Evolutionary conservation across 2,329 filamentous ascomycete species (phyloP).

Genomic region (Aureobasidium namibiae): DNA sequence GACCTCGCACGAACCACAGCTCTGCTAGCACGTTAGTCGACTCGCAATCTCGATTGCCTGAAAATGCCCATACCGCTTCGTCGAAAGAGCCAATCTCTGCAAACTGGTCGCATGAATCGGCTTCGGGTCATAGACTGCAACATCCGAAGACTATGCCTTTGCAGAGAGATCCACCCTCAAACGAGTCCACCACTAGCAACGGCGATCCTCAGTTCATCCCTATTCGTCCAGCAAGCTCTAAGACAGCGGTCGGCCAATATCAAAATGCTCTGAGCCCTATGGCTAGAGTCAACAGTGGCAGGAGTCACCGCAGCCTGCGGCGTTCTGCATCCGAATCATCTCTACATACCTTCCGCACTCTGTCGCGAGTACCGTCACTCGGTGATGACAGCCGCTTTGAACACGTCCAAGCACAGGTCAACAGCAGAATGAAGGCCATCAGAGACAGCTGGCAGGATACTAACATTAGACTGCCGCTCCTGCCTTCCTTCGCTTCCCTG

Average conservation of each 20-base stretch:
- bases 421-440: constrained; percentile 82
- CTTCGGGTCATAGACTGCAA: not conserved
- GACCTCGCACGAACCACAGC: not conserved
- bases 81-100: not conserved
- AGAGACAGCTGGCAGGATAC: constrained; percentile 81
- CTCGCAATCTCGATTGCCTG: not conserved
- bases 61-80: not conserved
- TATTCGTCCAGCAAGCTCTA: not conserved
- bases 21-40: not conserved
- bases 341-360: constrained; percentile 59
- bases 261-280: not conserved
- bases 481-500: constrained; percentile 43
- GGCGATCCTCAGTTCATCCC: not conserved
- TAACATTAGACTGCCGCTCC: constrained; percentile 51
- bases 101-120: not conserved
- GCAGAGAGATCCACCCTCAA: not conserved
- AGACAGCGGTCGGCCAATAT: not conserved
- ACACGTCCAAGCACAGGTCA: constrained; percentile 74
- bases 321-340: constrained; percentile 70
- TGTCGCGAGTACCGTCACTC: constrained; percentile 72
- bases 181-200: not conserved
- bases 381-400: constrained; percentile 78
- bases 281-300: constrained; percentile 5
- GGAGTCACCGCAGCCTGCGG: constrained; percentile 33
- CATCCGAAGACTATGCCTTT: not conserved